Conservation (phyloP, 257 asterid genomes). For the Solanum etuberosum region DNA sequence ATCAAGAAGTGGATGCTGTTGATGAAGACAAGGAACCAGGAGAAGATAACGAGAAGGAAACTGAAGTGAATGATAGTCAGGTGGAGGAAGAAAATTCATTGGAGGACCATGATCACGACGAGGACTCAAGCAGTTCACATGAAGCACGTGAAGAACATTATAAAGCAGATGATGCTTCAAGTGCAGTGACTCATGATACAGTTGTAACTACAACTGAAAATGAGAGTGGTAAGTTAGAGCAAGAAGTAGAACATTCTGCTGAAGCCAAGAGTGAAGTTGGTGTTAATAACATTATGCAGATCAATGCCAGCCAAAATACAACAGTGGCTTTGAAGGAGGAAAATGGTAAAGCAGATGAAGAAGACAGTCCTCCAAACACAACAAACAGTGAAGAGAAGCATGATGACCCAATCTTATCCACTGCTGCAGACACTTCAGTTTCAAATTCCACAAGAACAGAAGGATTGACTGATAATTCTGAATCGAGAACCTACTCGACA, state of each 20-base stretch:
- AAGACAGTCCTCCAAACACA: constrained; percentile 9
- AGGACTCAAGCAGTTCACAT: constrained; percentile 25
- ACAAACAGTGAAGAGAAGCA: constrained; percentile 16
- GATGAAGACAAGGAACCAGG: constrained; percentile 43
- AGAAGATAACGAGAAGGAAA: constrained; percentile 34
- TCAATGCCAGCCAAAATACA: constrained; percentile 8
- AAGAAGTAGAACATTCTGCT: constrained; percentile 21
- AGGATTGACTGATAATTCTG: constrained; percentile 12
- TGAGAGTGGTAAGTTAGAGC: constrained; percentile 19
- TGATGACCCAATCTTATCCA: constrained; percentile 12
- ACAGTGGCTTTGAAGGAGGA: constrained; percentile 18
- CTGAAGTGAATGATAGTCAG: constrained; percentile 27
- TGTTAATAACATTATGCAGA: constrained; percentile 10
- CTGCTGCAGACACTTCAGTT: constrained; percentile 3
- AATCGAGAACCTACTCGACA: constrained; percentile 9
- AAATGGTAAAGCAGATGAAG: constrained; percentile 19
- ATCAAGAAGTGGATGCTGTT: constrained; percentile 31
- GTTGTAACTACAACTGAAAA: constrained; percentile 18
- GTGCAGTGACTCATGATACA: constrained; percentile 75
- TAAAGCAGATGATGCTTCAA: constrained; percentile 97
- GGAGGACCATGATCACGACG: constrained; percentile 38
- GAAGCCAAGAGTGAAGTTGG: constrained; percentile 11
- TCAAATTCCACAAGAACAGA: constrained; percentile 20
- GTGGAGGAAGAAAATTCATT: constrained; percentile 22
- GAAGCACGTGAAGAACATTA: constrained; percentile 82